A percentile compares a stretch with the other conserved stretches of the same genome.
phyloP scores from a whole-genome alignment of 768 basidiomycete species.

The Pleurotus cornucopiae region DNA sequence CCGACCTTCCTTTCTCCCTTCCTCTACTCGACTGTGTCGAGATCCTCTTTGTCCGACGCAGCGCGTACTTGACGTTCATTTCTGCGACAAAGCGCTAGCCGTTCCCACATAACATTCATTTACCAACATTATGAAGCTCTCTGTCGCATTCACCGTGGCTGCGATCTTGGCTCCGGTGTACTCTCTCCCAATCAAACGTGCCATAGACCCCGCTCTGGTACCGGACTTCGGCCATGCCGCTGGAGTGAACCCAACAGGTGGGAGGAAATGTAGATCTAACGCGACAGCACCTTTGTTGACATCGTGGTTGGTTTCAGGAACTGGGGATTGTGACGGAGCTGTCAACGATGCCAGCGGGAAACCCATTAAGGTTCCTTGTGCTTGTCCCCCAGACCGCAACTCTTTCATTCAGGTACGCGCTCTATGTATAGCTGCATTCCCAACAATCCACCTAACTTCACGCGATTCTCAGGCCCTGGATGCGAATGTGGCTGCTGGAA shows the following conservation, averaged over 20 bases:
- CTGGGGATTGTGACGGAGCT: conserved; percentile 67
- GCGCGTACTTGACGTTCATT: conserved; percentile 3
- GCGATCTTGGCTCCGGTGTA: background rate
- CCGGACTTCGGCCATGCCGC: conserved; percentile 54
- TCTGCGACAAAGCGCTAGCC: background rate
- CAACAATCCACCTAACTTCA: background rate
- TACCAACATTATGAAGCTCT: conserved; percentile 1
- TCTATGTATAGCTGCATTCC: background rate
- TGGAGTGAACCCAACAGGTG: conserved; percentile 59
- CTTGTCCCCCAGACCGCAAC: conserved; percentile 55
- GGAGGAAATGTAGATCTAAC: conserved; percentile 5
- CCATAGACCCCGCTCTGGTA: conserved; percentile 49
- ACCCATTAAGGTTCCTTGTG: conserved; percentile 63
- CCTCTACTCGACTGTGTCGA: conserved; percentile 7
- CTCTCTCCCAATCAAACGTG: conserved; percentile 13
- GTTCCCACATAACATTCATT: conserved; percentile 1
- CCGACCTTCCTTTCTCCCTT: background rate
- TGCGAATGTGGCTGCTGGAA: conserved; percentile 57
- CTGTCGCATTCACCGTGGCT: background rate
- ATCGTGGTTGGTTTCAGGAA: conserved; percentile 30
- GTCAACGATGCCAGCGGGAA: conserved; percentile 47
- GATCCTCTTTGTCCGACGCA: background rate
- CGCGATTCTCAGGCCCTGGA: conserved; percentile 32
- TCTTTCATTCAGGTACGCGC: conserved; percentile 44
- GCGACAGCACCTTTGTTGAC: no score